A percentile compares a stretch with the other conserved stretches of the same genome.
phyloP scores from a whole-genome alignment of 1,139 yeast genomes.

The Ashbya aceris region DNA sequence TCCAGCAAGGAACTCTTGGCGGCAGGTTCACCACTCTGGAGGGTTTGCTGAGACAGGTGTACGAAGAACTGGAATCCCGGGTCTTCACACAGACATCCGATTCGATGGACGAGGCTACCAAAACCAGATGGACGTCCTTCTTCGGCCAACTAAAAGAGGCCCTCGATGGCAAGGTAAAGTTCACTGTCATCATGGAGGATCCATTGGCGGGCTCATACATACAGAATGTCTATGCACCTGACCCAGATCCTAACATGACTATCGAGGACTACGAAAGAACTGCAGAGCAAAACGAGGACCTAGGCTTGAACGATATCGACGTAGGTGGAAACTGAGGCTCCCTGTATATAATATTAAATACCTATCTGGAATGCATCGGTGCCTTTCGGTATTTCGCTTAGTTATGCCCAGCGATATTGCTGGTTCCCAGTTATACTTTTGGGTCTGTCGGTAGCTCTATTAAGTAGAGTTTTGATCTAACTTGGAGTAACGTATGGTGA shows the following conservation, averaged over 20 bases:
- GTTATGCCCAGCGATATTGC: too few species aligned
- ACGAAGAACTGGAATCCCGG: conserved; percentile 77
- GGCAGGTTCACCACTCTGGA: conserved; percentile 97
- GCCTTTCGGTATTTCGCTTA: too few species aligned
- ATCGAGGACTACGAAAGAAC: conserved; percentile 88
- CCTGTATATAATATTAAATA: too few species aligned
- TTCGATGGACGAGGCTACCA: conserved; percentile 76
- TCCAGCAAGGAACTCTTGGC: conserved; percentile 94
- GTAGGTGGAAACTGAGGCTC: conserved; percentile 18
- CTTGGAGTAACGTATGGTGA: too few species aligned
- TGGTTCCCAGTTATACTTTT: too few species aligned
- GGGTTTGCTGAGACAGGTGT: conserved; percentile 82
- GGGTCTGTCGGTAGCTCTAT: too few species aligned
- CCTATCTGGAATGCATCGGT: too few species aligned
- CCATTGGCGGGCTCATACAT: conserved; percentile 93
- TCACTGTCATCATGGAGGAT: conserved; percentile 84
- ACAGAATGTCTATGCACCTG: conserved; percentile 97
- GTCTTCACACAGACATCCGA: conserved; percentile 84
- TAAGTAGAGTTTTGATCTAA: too few species aligned
- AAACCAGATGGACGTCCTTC: conserved; percentile 71
- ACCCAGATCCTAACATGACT: conserved; percentile 89
- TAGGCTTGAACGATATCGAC: conserved; percentile 80
- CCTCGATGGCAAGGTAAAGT: conserved; percentile 70
- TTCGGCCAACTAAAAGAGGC: conserved; percentile 71
- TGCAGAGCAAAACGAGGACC: conserved; percentile 76